Base-by-base conservation (phyloP, 257 asterid genomes). In the Forsythia viridissima region DNA sequence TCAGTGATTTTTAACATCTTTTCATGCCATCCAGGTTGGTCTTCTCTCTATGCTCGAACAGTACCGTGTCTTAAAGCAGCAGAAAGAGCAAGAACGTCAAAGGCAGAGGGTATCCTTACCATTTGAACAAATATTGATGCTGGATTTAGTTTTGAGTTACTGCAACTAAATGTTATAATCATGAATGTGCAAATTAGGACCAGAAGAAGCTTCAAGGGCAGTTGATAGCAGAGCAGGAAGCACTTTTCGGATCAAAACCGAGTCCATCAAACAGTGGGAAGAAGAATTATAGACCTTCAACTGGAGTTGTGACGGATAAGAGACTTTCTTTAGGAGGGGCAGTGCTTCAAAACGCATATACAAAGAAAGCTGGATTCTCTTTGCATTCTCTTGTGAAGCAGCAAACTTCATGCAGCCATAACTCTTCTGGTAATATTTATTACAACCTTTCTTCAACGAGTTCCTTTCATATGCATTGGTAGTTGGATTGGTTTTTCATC, bases 171-270 rank as follows among this genome's bases (percentile, higher is more conserved):
- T 55, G 52, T 44, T 71, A 71, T 74, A 42, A 65, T 0, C 5
- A 16, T 39, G 72, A 24, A 59, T 44, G 57, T 70, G 63, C 59
- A 39, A 75, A 80, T 69, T 70, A 93, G 99, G 96, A 92, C 72
- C 97, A 85, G 84, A 95, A 93, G 93, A 95, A 90, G 86, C 89
- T 95, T 39, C 99, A 93, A 46, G 97, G 97, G 63, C 98, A 87
- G 85, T 79, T 92, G 70, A 83, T 92, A 44, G 74, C 89, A 18
- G 97, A 93, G 83, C 90, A 95, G 84, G 99, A 95, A 91, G 90
- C 92, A 48, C 90, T 89, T 5, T 95, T 86, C 18, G 99, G 98
- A 57, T 87, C 97, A 75, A 89, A 87, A 79, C 97, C 91, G 12
- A 93, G 98, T 82, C 98, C 99, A 41, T 66, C 86, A 76, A 87